A percentile compares a stretch with the other conserved stretches of the same genome.
Evolutionary conservation across 805 yeast genomes (phyloP).

Genomic region (Ogataea pignaliae): DNA sequence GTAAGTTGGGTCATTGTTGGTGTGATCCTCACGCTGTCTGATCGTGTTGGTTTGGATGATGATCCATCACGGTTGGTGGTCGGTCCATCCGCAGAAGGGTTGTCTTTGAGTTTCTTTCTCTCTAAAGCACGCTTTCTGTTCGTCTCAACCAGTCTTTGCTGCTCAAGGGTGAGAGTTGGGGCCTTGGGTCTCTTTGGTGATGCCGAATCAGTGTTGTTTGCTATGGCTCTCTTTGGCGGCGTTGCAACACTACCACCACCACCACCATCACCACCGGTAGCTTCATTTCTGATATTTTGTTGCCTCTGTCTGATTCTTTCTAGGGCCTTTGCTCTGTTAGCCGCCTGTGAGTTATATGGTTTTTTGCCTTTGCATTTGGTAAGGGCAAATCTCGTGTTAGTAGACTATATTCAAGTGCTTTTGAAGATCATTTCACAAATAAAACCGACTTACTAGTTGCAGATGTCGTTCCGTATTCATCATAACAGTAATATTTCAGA

Average conservation of each 20-base stretch:
- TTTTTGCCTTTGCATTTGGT: too few species aligned
- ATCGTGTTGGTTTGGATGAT: conserved; percentile 4
- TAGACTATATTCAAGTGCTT: neutral
- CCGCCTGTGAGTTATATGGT: conserved; percentile 39
- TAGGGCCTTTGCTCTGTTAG: conserved; percentile 57
- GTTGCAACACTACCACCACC: neutral
- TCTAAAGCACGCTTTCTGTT: conserved; percentile 53
- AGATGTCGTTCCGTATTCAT: conserved; percentile 18
- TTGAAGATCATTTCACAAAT: neutral
- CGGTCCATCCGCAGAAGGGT: conserved; percentile 3
- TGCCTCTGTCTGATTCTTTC: conserved; percentile 50
- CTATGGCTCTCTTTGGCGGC: neutral
- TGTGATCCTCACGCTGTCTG: conserved; percentile 6
- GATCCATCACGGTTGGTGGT: conserved; percentile 19
- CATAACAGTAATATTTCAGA: too few species aligned
- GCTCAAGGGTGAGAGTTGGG: conserved; percentile 39
- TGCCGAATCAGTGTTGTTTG: neutral
- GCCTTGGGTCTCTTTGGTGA: neutral
- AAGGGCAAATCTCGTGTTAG: conserved; percentile 1
- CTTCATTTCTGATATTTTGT: conserved; percentile 15
- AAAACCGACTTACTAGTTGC: conserved; percentile 23
- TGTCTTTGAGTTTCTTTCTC: conserved; percentile 15
- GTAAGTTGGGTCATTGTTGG: neutral
- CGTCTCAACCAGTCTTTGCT: conserved; percentile 42
- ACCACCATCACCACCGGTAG: conserved; percentile 8